Evolutionary conservation across 331 rosid species (phyloP).

Genomic region (Rosa hybrid): DNA sequence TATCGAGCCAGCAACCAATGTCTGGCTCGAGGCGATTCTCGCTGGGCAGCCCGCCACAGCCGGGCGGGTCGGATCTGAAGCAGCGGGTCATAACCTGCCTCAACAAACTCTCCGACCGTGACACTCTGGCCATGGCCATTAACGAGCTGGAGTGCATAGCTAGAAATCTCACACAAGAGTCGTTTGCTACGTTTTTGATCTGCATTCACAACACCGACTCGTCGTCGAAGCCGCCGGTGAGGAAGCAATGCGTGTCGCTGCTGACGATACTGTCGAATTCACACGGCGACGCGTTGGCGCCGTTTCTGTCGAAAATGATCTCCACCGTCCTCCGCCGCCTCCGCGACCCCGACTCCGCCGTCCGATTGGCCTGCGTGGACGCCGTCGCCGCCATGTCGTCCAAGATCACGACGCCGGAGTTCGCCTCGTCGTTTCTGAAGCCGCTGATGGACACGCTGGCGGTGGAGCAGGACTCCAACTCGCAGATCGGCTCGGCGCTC

Average conservation of each 20-base stretch:
- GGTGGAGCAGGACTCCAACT: slow-evolving; percentile 70
- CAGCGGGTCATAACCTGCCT: slow-evolving; percentile 74
- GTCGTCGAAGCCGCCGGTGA: slow-evolving; percentile 74
- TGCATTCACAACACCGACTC: slow-evolving; percentile 89
- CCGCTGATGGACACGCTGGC: slow-evolving; percentile 82
- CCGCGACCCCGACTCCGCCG: slow-evolving; percentile 80
- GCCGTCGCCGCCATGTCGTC: slow-evolving; percentile 80
- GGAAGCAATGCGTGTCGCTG: slow-evolving; percentile 85
- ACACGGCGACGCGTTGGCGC: slow-evolving; percentile 80
- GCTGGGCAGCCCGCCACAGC: slow-evolving; percentile 44
- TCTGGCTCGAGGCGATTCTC: slow-evolving; percentile 62
- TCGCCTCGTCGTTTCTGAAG: slow-evolving; percentile 59
- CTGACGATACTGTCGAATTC: slow-evolving; percentile 55
- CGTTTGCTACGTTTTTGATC: slow-evolving; percentile 73
- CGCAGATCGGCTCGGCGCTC: slow-evolving; percentile 94
- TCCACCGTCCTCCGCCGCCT: slow-evolving; percentile 82
- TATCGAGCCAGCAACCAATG: slow-evolving; percentile 22
- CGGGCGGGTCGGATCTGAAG: slow-evolving; percentile 59
- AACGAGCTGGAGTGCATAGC: slow-evolving; percentile 83
- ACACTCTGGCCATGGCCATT: slow-evolving; percentile 73
- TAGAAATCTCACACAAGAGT: slow-evolving; percentile 45
- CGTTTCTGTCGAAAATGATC: slow-evolving; percentile 69
- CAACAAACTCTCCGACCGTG: slow-evolving; percentile 94
- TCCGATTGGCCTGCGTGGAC: slow-evolving; percentile 80
- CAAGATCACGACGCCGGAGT: slow-evolving; percentile 70